Evolutionary conservation across 1,284 basidiomycete genomes (phyloP), one percentile per base, ranked within the genome.

Genomic region (Ustilago lituana): DNA sequence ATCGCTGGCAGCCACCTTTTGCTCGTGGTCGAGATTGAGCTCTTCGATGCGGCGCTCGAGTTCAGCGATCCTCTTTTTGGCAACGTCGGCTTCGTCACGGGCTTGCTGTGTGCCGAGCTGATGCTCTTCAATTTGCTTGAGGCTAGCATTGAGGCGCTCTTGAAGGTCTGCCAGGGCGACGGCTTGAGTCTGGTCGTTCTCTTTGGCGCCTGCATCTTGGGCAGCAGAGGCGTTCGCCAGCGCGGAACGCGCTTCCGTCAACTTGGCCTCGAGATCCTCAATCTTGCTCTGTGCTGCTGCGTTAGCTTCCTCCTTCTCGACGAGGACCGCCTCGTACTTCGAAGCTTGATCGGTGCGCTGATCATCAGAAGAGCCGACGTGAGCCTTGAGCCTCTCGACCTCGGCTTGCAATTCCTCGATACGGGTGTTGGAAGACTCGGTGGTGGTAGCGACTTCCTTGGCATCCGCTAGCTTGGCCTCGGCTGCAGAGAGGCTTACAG

Each of bases 401-500:
- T 71, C 55, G 11, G 53, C 63, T 53, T 67, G 50, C 32, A 71
- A 48, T 32, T 63, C 58, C 20, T 52, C 23, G 23, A 69, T 48
- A 20, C 58, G 70, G 24, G 38, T 47, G 3, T 17, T 14, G 3
- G 51, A 27, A 6, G 57, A 39, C 15, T 32, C 29, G 14, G 43
- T n/a, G 15, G 40, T 43, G 12, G 26, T 2, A 20, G 22, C 51
- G 9, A 26, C 15, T 4, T 50, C 57, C 22, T 61, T 51, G 0
- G 49, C 44, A 24, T 48, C 54, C 4, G 52, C 37, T 14, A 68
- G 44, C 33, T 62, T 67, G 41, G 73, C 73, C 15, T 74, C 71
- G 40, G 67, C 71, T 4, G 59, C 66, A 17, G 59, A 60, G n/a
- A 74, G 57, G 19, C 60, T 64, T 33, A 66, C 56, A 5, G 64